Conservation (phyloP, 768 basidiomycete species). For the Lactarius pseudohatsudake region DNA sequence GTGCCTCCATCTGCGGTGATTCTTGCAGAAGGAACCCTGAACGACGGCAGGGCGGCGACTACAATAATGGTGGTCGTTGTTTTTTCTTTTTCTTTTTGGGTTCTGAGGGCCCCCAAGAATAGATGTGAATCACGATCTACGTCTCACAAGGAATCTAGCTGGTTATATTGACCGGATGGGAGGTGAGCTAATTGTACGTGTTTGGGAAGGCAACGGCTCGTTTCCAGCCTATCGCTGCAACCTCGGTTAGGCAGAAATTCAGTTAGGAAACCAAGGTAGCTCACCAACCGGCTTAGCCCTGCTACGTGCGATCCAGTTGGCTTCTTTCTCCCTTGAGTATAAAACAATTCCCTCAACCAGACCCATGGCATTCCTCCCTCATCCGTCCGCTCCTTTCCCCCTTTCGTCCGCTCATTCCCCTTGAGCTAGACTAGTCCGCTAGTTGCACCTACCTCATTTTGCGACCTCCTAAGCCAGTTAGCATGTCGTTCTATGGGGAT, state of each 20-base stretch:
- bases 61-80: background rate
- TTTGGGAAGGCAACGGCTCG: background rate
- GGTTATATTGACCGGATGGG: background rate
- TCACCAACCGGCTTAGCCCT: background rate
- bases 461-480: slow-evolving; percentile 5
- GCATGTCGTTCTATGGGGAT: slow-evolving; percentile 27
- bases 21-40: background rate
- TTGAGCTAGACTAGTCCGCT: background rate
- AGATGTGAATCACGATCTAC: background rate
- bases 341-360: background rate
- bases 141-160: background rate
- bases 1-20: background rate
- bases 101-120: background rate
- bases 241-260: background rate
- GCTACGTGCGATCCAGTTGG: background rate
- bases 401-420: background rate
- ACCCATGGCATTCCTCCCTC: background rate
- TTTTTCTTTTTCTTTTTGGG: background rate
- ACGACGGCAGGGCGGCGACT: background rate
- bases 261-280: background rate
- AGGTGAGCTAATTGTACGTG: background rate
- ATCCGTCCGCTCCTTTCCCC: background rate
- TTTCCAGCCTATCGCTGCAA: background rate
- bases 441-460: slow-evolving; percentile 7
- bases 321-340: background rate